Base-by-base conservation (phyloP, 768 basidiomycete species). In the Russula brevipes region DNA sequence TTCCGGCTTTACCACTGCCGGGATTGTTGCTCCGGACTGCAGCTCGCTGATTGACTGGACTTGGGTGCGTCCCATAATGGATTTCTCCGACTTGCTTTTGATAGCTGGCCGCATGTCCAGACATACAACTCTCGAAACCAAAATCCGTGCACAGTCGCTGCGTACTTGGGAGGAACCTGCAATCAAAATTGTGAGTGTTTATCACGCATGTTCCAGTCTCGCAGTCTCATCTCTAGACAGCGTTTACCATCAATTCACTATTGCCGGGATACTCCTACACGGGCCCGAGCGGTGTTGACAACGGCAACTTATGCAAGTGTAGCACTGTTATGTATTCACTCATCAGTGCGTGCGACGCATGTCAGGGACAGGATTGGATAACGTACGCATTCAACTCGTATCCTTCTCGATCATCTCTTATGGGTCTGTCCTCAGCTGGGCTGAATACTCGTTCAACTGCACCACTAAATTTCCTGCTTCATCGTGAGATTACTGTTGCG, bases 291-390 rank as follows among this genome's bases (percentile, higher is more conserved):
- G 41, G 7, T 33, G 0, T 5, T 24, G 58, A 55, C 6, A n/a
- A 31, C n/a, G 1, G 10, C 19, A 45, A 64, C 36, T 3, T 55
- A 47, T 64, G 63, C 63, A 55, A 60, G 53, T 64, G 63, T 30
- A 64, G 39, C 54, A 60, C 58, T 0, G n/a, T 64, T 16, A 5
- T 24, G 9, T 64, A 64, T 41, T 54, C 44, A 5, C 63, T 64
- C 30, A 8, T 64, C n/a, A 64, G 63, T 12, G 63, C 63, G 12
- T 64, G 63, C 17, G 63, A 55, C 7, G 63, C 58, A 11, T 64
- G 63, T 14, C 63, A 64, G 30, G n/a, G 33, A 19, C 0, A 1
- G 17, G 2, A 4, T 0, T 64, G 53, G 63, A 51, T 12, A 14
- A 12, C 35, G 63, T 64, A 11, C 12, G 63, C 24, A 19, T 39